Evolutionary conservation across 495 filamentous ascomycete species (phyloP), one percentile per base, ranked within the genome.

Genomic region (Penicillium herquei): DNA sequence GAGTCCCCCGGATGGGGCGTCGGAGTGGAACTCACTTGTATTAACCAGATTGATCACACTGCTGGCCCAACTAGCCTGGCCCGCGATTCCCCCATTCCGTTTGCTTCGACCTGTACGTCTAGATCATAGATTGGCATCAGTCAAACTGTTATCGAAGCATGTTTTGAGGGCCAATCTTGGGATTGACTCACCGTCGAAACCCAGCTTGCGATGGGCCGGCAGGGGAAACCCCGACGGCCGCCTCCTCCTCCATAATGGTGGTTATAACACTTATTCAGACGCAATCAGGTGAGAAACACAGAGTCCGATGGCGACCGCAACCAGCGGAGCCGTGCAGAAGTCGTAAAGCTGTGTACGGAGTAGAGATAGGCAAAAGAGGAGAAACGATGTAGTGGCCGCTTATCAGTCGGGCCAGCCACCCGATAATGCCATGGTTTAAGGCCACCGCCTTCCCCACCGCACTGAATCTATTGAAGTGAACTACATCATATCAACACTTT

Each of bases 11-110:
- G 1, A 39, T 17, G 10, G 37, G 31, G 14, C 47, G 21, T 35
- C 34, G 9, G 16, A 14, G 12, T 30, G 18, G 14, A 31, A 70
- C 75, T 75, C 62, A 78, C 75, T 98, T 6, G 94, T 98, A 73
- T 98, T 98, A 55, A 98, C 77, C 14, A 98, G 74, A 68, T 98
- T 98, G 76, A 97, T 88, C 60, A 95, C 88, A 64, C 91, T 95
- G 74, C 90, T 95, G 41, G 86, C 63, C 89, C 92, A 97, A 50
- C 88, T 87, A 48, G 95, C 94, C 61, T 90, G 81, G 12, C 94
- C 92, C 6, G 70, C 64, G 17, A 69, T 52, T 9, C 74, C 78
- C 11, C 73, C 64, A 60, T 76, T 75, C 70, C 80, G 81, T 61
- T 78, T 84, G 3, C 77, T 75, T 64, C 75, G 70, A 40, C 55